A percentile compares a stretch with the other conserved stretches of the same genome.
phyloP scores from a whole-genome alignment of 345 rosid genomes.

The Citrus glauca region DNA sequence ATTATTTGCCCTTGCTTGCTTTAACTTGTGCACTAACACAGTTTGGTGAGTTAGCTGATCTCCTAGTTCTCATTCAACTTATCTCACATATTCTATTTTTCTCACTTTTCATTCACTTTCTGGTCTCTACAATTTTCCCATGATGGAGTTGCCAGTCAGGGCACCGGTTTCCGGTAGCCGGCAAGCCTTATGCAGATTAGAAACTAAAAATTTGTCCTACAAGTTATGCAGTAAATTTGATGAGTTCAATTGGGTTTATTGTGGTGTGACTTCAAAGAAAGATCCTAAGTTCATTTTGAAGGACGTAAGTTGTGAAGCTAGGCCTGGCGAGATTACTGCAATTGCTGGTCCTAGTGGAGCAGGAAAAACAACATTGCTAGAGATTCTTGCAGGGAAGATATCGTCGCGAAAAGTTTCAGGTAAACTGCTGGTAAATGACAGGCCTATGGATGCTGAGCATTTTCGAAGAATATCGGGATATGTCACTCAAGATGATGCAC shows the following conservation, averaged over 20 bases:
- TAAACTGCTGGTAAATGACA: conserved; percentile 59
- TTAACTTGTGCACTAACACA: conserved; percentile 20
- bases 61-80: conserved; percentile 32
- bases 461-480: conserved; percentile 72
- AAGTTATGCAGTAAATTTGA: conserved; percentile 40
- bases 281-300: conserved; percentile 45
- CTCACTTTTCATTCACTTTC: conserved; percentile 4
- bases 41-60: conserved; percentile 89
- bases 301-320: conserved; percentile 63
- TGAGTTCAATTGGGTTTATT: conserved; percentile 23
- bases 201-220: conserved; percentile 60
- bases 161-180: conserved; percentile 34
- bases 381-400: conserved; percentile 76
- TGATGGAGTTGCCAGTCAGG: conserved; percentile 70
- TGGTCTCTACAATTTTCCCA: conserved; percentile 12
- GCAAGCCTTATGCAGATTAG: conserved; percentile 43
- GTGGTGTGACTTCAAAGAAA: conserved; percentile 19
- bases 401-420: conserved; percentile 40
- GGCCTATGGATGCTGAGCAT: conserved; percentile 44
- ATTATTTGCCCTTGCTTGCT: conserved; percentile 14
- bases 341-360: conserved; percentile 96
- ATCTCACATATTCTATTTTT: conserved; percentile 20
- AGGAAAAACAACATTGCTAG: conserved; percentile 83
- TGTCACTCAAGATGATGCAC: conserved; percentile 82
- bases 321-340: conserved; percentile 62